Percentiles rank a stretch among this genome's conserved stretches.
These are phyloP conservation scores for Pythium angustatum DNA, from an alignment of 352 stramenopile genomes.

Conservation along the genomic window DNA sequence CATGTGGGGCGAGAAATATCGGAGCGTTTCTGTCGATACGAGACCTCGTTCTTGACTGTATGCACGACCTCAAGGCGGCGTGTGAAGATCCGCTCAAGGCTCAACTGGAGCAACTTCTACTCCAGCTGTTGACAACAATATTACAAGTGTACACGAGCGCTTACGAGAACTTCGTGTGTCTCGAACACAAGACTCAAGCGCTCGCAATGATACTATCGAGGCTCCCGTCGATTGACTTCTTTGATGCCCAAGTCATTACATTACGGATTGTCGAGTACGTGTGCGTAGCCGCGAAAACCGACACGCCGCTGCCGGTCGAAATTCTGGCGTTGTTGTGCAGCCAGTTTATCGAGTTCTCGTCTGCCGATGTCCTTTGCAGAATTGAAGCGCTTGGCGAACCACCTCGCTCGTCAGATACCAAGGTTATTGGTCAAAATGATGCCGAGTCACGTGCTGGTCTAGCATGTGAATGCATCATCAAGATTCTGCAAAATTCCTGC, in stretches of 20 bases:
- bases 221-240: slow-evolving; percentile 51
- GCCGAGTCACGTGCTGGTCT: slow-evolving; percentile 35
- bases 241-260: slow-evolving; percentile 66
- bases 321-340: slow-evolving; percentile 66
- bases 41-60: slow-evolving; percentile 64
- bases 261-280: slow-evolving; percentile 81
- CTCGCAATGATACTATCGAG: slow-evolving; percentile 71
- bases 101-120: slow-evolving; percentile 46
- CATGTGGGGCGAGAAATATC: slow-evolving; percentile 59
- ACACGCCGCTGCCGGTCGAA: slow-evolving; percentile 48
- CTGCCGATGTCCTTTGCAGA: slow-evolving; percentile 31
- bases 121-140: slow-evolving; percentile 66
- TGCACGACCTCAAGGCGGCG: slow-evolving; percentile 31
- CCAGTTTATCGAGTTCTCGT: slow-evolving; percentile 57
- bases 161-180: slow-evolving; percentile 68
- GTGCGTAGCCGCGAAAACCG: slow-evolving; percentile 49
- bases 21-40: slow-evolving; percentile 61
- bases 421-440: slow-evolving; percentile 11
- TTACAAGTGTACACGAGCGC: slow-evolving; percentile 72
- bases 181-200: slow-evolving; percentile 71
- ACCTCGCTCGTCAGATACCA: neutral
- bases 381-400: slow-evolving; percentile 15
- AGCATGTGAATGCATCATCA: slow-evolving; percentile 63
- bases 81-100: slow-evolving; percentile 1
- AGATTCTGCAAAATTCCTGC: slow-evolving; percentile 50